phyloP scores from a whole-genome alignment of 2,329 filamentous ascomycete species.

The Aspergillus thermomutatus region DNA sequence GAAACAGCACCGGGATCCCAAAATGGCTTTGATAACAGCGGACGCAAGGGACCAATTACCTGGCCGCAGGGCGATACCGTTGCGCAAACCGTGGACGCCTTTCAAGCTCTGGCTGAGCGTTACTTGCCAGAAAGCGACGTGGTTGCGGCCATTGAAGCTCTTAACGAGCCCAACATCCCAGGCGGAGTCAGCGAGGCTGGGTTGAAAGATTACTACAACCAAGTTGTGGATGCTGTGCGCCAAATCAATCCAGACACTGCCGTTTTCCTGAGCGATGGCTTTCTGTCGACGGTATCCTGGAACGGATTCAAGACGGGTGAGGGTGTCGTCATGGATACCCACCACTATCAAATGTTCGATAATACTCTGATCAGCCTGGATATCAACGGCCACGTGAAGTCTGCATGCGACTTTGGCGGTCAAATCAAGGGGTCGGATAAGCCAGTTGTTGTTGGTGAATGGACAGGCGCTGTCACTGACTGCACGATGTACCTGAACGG shows the following conservation, averaged over 20 bases:
- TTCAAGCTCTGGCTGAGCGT: slow-evolving; percentile 56
- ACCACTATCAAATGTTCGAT: slow-evolving; percentile 66
- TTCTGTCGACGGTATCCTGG: slow-evolving; percentile 50
- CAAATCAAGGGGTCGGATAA: slow-evolving; percentile 54
- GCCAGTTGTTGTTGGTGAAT: slow-evolving; percentile 66
- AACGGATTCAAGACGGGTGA: slow-evolving; percentile 57
- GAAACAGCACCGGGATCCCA: slow-evolving; percentile 56
- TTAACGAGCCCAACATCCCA: slow-evolving; percentile 42
- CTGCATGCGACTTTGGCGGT: slow-evolving; percentile 54
- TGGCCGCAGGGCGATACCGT: slow-evolving; percentile 40
- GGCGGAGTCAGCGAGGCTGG: slow-evolving; percentile 41
- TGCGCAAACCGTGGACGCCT: slow-evolving; percentile 47
- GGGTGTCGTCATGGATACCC: slow-evolving; percentile 62
- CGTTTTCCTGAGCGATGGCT: slow-evolving; percentile 55
- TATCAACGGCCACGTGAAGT: slow-evolving; percentile 52
- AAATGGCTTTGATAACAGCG: slow-evolving; percentile 67
- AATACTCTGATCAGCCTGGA: slow-evolving; percentile 48
- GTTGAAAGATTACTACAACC: slow-evolving; percentile 54
- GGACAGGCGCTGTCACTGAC: slow-evolving; percentile 64
- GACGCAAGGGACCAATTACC: slow-evolving; percentile 40
- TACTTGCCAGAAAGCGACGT: slow-evolving; percentile 57
- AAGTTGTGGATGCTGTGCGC: slow-evolving; percentile 49
- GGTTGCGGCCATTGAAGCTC: slow-evolving; percentile 49
- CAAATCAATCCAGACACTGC: slow-evolving; percentile 44
- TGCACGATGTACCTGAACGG: slow-evolving; percentile 56